These are phyloP conservation scores for Insectozyma bohioensis DNA, from an alignment of 1,139 yeast species.

Conservation along the genomic window DNA sequence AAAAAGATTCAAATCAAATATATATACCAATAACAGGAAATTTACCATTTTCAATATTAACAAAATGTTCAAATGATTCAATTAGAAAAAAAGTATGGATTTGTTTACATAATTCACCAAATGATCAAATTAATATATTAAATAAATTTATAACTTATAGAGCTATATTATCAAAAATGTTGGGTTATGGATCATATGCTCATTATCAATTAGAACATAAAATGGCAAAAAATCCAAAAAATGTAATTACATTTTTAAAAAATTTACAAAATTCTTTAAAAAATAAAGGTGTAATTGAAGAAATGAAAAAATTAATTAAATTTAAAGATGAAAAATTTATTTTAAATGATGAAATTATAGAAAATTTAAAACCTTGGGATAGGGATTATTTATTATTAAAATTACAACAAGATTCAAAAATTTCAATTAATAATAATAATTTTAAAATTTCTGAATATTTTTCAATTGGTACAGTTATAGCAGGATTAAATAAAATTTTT, in stretches of 20 bases:
- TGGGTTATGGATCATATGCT: conserved; percentile 72
- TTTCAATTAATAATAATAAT: conserved; percentile 9
- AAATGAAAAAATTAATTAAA: conserved; percentile 46
- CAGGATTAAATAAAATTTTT: conserved; percentile 77
- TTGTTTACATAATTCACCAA: conserved; percentile 60
- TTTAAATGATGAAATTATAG: conserved; percentile 40
- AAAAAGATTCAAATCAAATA: conserved; percentile 12
- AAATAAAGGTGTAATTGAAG: conserved; percentile 60
- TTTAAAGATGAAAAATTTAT: conserved; percentile 28
- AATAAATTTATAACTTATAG: conserved; percentile 63
- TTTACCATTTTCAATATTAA: conserved; percentile 64
- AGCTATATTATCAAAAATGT: conserved; percentile 67
- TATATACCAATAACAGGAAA: conserved; percentile 67
- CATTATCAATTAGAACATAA: conserved; percentile 85
- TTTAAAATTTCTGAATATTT: conserved; percentile 60
- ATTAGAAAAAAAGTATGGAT: conserved; percentile 74
- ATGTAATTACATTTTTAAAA: conserved; percentile 67
- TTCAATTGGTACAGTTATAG: conserved; percentile 83
- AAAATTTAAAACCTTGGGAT: conserved; percentile 82
- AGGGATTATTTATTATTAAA: conserved; percentile 60
- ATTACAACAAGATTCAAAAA: conserved; percentile 8
- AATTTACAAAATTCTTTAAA: conserved; percentile 48
- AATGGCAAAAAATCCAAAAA: conserved; percentile 82
- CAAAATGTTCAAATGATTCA: conserved; percentile 54
- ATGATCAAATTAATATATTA: conserved; percentile 59